Conservation (phyloP, 768 basidiomycete species). For the Holtermannia corniformis region DNA sequence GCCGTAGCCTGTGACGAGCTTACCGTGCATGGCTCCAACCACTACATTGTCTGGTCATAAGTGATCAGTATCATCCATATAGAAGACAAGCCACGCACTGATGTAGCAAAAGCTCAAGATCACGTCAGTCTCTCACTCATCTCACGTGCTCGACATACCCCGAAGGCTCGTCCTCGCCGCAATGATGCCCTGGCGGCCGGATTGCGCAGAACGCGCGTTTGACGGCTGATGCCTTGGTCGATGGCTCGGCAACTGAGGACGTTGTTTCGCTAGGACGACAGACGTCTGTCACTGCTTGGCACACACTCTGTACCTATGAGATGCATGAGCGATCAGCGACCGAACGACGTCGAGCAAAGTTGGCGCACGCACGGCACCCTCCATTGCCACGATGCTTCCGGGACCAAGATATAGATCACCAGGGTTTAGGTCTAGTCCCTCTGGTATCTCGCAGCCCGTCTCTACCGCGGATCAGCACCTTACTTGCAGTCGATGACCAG, state of each 20-base stretch:
- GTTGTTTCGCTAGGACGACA: not conserved
- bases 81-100: too few species aligned
- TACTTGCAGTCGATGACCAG: not conserved
- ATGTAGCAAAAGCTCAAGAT: too few species aligned
- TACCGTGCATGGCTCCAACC: constrained; percentile 82
- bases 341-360: not conserved
- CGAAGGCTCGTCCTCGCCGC: constrained; percentile 75
- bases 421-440: constrained; percentile 27
- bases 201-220: constrained; percentile 66
- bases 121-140: constrained; percentile 48
- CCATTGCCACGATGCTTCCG: constrained; percentile 38
- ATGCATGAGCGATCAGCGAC: not conserved
- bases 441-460: constrained; percentile 37
- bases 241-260: not conserved
- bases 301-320: constrained; percentile 46
- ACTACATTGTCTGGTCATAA: constrained; percentile 60
- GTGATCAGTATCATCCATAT: not conserved
- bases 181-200: constrained; percentile 89
- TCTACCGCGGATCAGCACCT: too few species aligned
- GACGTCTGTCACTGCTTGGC: constrained; percentile 53
- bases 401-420: constrained; percentile 39
- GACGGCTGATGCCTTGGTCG: constrained; percentile 5
- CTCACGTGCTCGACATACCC: constrained; percentile 71
- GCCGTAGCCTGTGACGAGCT: constrained; percentile 9
- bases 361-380: constrained; percentile 32